Conservation (phyloP, 495 filamentous ascomycete species). For the Antarctomyces pellizariae region DNA sequence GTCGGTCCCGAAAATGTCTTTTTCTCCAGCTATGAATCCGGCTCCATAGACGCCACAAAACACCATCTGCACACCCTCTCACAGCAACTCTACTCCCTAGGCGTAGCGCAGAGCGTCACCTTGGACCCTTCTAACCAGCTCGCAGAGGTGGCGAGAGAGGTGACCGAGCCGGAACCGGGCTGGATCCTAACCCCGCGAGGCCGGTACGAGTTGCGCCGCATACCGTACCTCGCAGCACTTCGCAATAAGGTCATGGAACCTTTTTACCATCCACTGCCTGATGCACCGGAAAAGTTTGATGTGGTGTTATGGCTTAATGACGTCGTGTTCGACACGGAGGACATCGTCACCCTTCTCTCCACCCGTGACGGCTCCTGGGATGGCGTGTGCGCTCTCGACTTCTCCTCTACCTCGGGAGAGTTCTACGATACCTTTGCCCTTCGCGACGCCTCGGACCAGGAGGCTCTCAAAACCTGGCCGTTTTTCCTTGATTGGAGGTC, state of each 20-base stretch:
- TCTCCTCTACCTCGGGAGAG: conserved; percentile 31
- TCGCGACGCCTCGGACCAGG: conserved; percentile 40
- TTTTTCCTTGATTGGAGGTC: conserved; percentile 31
- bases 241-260: conserved; percentile 34
- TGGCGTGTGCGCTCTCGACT: conserved; percentile 66
- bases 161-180: conserved; percentile 20
- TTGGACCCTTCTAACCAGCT: conserved; percentile 29
- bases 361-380: conserved; percentile 55
- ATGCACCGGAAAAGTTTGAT: conserved; percentile 32
- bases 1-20: conserved; percentile 45
- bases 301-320: conserved; percentile 54
- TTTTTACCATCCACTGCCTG: conserved; percentile 16
- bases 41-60: conserved; percentile 49
- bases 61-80: conserved; percentile 37
- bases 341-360: conserved; percentile 43
- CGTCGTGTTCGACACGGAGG: conserved; percentile 45
- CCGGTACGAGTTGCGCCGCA: conserved; percentile 30
- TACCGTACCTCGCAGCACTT: conserved; percentile 40
- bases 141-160: conserved; percentile 25
- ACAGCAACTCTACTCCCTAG: conserved; percentile 22
- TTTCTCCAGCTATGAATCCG: conserved; percentile 46
- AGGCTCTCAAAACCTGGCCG: conserved; percentile 45
- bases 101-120: conserved; percentile 28
- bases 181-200: conserved; percentile 32
- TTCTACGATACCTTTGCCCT: conserved; percentile 80